These are phyloP conservation scores for Phytophthora vignae DNA, from an alignment of 352 stramenopile genomes.

Conservation along the genomic window DNA sequence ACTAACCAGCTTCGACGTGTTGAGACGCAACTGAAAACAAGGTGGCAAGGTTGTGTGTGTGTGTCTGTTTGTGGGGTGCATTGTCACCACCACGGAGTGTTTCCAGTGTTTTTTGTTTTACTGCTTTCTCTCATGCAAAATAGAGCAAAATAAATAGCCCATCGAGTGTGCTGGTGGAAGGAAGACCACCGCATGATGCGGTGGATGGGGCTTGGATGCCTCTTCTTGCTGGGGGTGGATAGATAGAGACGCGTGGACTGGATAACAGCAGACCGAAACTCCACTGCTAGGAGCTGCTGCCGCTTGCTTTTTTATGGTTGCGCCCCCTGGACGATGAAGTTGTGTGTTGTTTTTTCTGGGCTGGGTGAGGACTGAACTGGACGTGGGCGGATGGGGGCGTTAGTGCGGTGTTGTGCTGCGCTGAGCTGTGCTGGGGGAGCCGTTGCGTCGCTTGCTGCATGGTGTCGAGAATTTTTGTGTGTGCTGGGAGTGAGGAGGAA, in stretches of 20 bases:
- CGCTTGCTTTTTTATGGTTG: constrained; percentile 35
- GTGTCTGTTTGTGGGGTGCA: constrained; percentile 18
- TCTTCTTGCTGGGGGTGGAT: constrained; percentile 33
- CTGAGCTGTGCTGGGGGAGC: constrained; percentile 10
- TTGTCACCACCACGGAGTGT: constrained; percentile 20
- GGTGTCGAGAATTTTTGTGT: constrained; percentile 15
- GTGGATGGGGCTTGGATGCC: constrained; percentile 28
- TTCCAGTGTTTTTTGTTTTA: constrained; percentile 39
- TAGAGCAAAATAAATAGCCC: constrained; percentile 43
- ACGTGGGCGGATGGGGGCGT: neutral
- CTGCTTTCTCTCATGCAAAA: constrained; percentile 41
- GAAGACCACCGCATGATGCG: constrained; percentile 10
- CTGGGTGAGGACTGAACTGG: constrained; percentile 27
- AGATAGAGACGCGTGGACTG: constrained; percentile 19
- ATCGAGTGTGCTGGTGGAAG: constrained; percentile 26
- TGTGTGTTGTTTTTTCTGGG: constrained; percentile 17
- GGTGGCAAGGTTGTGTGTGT: neutral
- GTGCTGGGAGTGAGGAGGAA: constrained; percentile 1
- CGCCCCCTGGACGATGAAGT: constrained; percentile 25
- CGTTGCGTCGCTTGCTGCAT: constrained; percentile 15
- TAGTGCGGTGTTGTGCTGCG: neutral
- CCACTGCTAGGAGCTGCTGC: constrained; percentile 30
- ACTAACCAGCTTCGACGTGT: constrained; percentile 1
- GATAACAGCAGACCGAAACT: constrained; percentile 15
- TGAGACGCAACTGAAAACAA: constrained; percentile 18